phyloP scores from a whole-genome alignment of 331 rosid genomes.

The Pyrus hybrid region DNA sequence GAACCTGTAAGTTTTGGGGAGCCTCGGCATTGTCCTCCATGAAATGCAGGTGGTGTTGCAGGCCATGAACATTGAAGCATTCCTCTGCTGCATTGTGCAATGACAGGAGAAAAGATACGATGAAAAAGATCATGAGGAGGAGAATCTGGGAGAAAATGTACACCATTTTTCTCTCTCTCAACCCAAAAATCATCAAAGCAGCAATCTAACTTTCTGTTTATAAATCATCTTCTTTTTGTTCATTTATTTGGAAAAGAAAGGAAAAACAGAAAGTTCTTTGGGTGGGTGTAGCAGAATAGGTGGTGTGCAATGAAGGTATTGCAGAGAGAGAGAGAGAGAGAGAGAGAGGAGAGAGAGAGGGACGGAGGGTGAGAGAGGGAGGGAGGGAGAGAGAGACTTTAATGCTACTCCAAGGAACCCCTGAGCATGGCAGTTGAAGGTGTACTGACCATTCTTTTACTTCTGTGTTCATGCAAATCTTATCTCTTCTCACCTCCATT shows the following conservation, averaged over 20 bases:
- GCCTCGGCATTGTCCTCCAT: constrained; percentile 13
- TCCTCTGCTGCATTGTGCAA: constrained; percentile 31
- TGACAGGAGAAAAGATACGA: constrained; percentile 40
- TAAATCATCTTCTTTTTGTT: constrained; percentile 28
- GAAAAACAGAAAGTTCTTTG: neutral
- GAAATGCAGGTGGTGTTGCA: constrained; percentile 18
- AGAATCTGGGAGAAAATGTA: constrained; percentile 18
- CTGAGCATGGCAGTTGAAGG: constrained; percentile 74
- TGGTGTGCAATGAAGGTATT: constrained; percentile 36
- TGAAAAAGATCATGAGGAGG: constrained; percentile 29
- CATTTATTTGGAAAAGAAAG: neutral
- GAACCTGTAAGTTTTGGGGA: constrained; percentile 15
- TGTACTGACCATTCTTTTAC: constrained; percentile 65
- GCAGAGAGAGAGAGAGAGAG: neutral
- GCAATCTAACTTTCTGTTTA: constrained; percentile 30
- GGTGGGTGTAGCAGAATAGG: constrained; percentile 37
- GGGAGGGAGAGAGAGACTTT: constrained; percentile 37
- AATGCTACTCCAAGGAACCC: constrained; percentile 99
- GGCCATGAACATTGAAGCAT: constrained; percentile 23
- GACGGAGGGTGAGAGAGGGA: constrained; percentile 3
- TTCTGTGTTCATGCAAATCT: constrained; percentile 42
- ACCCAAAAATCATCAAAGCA: constrained; percentile 45
- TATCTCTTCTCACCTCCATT: constrained; percentile 41
- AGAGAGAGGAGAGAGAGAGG: no score
- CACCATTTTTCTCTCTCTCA: constrained; percentile 29